phyloP scores from a whole-genome alignment of 192 early-diverging fungal species.

The Backusella circina region DNA sequence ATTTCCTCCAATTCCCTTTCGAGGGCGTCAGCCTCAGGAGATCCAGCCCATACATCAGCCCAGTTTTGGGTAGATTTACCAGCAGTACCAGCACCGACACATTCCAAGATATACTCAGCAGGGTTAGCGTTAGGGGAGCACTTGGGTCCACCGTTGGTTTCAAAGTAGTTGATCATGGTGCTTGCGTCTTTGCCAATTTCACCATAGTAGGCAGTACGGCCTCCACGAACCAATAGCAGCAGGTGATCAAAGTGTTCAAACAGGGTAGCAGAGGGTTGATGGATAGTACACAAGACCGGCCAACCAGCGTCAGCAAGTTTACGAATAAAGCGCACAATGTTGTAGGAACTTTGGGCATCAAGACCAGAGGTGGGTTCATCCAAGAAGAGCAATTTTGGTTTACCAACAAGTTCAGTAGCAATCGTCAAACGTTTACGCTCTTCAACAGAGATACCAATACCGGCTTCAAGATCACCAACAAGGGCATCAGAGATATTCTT shows the following conservation, averaged over 20 bases:
- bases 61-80: slow-evolving; percentile 52
- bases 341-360: slow-evolving; percentile 74
- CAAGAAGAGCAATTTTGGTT: slow-evolving; percentile 78
- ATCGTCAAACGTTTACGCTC: slow-evolving; percentile 88
- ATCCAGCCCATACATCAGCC: slow-evolving; percentile 70
- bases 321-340: slow-evolving; percentile 72
- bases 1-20: slow-evolving; percentile 53
- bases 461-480: slow-evolving; percentile 67
- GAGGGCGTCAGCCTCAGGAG: slow-evolving; percentile 42
- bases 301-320: slow-evolving; percentile 59
- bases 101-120: slow-evolving; percentile 85
- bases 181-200: slow-evolving; percentile 66
- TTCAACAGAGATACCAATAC: slow-evolving; percentile 79
- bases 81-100: slow-evolving; percentile 50
- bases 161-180: slow-evolving; percentile 72
- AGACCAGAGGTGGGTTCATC: slow-evolving; percentile 90
- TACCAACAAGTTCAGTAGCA: slow-evolving; percentile 77
- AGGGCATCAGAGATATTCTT: slow-evolving; percentile 62
- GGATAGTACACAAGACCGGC: slow-evolving; percentile 79
- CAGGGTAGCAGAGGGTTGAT: slow-evolving; percentile 79
- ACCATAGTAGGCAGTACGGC: slow-evolving; percentile 77
- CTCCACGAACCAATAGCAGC: slow-evolving; percentile 71
- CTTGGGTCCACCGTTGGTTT: slow-evolving; percentile 62
- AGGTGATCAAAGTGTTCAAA: slow-evolving; percentile 88
- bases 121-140: slow-evolving; percentile 71